Percentiles rank a stretch among this genome's conserved stretches.
These are phyloP conservation scores for Aspergillus sp. DNA, from an alignment of 2,329 filamentous ascomycete genomes.

Conservation along the genomic window DNA sequence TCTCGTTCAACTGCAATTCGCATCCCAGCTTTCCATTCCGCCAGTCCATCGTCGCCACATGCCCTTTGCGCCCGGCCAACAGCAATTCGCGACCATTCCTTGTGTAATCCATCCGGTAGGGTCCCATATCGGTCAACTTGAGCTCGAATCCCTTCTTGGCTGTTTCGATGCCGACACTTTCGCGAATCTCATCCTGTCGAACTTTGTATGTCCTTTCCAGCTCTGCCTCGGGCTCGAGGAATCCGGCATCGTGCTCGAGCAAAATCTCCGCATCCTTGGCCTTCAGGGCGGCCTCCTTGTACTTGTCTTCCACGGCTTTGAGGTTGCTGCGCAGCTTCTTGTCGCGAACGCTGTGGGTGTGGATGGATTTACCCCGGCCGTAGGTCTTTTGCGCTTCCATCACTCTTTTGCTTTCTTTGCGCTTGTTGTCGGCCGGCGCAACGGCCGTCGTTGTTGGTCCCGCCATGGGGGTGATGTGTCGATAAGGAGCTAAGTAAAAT, in stretches of 20 bases:
- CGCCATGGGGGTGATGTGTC: constrained; percentile 26
- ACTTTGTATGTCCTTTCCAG: constrained; percentile 92
- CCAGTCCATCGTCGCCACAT: constrained; percentile 97
- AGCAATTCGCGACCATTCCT: constrained; percentile 84
- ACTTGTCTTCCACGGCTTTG: constrained; percentile 76
- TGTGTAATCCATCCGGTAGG: constrained; percentile 86
- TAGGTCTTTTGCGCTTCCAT: constrained; percentile 70
- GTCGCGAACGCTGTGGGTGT: constrained; percentile 74
- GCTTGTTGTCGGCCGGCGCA: constrained; percentile 34
- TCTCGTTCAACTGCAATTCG: constrained; percentile 88
- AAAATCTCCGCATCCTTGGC: constrained; percentile 92
- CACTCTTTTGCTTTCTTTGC: constrained; percentile 42
- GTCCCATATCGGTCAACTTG: constrained; percentile 77
- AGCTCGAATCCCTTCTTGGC: constrained; percentile 93
- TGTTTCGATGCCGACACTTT: constrained; percentile 74
- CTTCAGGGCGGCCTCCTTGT: constrained; percentile 75
- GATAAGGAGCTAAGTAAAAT: neutral
- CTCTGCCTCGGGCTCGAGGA: constrained; percentile 83
- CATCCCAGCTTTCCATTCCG: constrained; percentile 85
- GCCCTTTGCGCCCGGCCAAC: constrained; percentile 85
- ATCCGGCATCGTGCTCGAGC: constrained; percentile 81
- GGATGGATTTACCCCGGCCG: constrained; percentile 77
- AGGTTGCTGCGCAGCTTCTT: constrained; percentile 86
- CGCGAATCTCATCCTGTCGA: constrained; percentile 79
- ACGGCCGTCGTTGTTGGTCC: constrained; percentile 33